A percentile compares a stretch with the other conserved stretches of the same genome.
Evolutionary conservation across 1,284 basidiomycete species (phyloP).

Genomic region (Phenoliferia sp.): DNA sequence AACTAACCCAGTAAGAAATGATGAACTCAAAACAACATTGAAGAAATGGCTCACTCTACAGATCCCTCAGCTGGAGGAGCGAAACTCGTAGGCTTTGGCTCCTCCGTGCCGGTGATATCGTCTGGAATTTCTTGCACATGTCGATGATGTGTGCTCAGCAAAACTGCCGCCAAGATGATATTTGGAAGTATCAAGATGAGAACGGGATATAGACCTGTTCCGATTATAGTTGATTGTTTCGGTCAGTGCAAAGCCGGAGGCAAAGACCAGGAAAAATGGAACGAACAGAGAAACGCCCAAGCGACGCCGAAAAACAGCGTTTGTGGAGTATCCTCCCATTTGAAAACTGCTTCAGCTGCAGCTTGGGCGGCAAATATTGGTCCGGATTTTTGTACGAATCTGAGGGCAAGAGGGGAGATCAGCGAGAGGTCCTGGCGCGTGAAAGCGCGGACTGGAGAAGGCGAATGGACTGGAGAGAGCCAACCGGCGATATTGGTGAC

Average conservation of each 20-base stretch:
- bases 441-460: not conserved
- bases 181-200: constrained; percentile 31
- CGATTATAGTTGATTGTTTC: too few relatives aligned
- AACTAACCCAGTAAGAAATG: not conserved
- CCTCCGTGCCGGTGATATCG: constrained; percentile 10
- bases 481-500: too few relatives aligned
- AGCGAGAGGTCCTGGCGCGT: not conserved
- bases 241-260: not conserved
- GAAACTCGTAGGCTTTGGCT: not conserved
- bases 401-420: not conserved
- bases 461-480: too few relatives aligned
- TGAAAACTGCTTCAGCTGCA: constrained; percentile 31
- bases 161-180: constrained; percentile 25
- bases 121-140: constrained; percentile 6
- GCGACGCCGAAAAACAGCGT: constrained; percentile 32
- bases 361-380: constrained; percentile 36
- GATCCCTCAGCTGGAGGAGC: constrained; percentile 27
- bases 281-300: constrained; percentile 35
- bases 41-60: constrained; percentile 22
- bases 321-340: constrained; percentile 34
- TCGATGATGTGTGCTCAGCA: constrained; percentile 26
- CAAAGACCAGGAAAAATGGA: rapidly evolving
- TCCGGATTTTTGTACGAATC: constrained; percentile 37
- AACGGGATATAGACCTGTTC: constrained; percentile 30
- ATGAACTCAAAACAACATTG: not conserved